Base-by-base conservation (phyloP, 306 rosid genomes). In the Glycyrrhiza uralensis region DNA sequence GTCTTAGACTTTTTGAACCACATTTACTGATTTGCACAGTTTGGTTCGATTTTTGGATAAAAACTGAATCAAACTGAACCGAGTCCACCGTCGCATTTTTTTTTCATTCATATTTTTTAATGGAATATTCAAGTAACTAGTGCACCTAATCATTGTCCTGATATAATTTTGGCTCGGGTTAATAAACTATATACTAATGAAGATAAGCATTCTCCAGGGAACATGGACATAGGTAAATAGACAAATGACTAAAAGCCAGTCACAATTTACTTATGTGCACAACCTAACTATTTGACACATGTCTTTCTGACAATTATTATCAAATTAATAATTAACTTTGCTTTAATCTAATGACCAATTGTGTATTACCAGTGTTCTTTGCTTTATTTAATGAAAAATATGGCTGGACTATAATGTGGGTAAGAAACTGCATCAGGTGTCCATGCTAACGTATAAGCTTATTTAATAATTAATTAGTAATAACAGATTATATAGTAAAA, bases 231-330 rank as follows among this genome's bases (percentile, higher is more conserved):
- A 36, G 59, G 49, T 28, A 76, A 77, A 78, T 82, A 84, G 83
- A 84, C 85, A 84, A 80, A 30, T 36, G 3, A 12, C 51, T 18
- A 13, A 22, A 54, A 18, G 38, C 87, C 88, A 87, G 87, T 84
- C 63, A 74, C 28, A 55, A 7, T 62, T 36, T 51, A 75, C 75
- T 72, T 79, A n/a, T n/a, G 85, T 39, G 5, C 35, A 63, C 44
- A 4, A 32, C 56, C 42, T 71, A 41, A 24, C 4, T 64, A 30
- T 3, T 42, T 12, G 52, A 42, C 74, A 63, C 82, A n/a, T n/a
- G 26, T 71, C 61, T 44, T 44, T 63, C 68, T 46, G 35, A 42
- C 45, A 12, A 7, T 18, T 11, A 36, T 72, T 45, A 49, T 24
- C 47, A 49, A 56, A 56, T 56, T 1, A 49, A 60, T n/a, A 56